phyloP scores from a whole-genome alignment of 169 alveolate genomes.

The Plasmodium coatneyi region DNA sequence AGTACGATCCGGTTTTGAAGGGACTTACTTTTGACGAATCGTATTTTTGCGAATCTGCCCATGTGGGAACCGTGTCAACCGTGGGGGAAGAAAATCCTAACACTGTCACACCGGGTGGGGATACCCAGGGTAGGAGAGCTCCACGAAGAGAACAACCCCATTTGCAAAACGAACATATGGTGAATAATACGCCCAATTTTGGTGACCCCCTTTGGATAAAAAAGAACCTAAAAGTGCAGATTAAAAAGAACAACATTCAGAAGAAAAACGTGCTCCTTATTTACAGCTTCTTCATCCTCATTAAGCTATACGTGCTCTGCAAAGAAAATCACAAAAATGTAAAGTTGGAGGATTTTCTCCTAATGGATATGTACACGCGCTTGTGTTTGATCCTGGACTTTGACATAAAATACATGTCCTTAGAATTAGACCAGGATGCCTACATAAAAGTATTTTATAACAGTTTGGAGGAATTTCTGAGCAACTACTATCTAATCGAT shows the following conservation, averaged over 20 bases:
- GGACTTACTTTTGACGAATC: slow-evolving; percentile 1
- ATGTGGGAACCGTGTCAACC: background rate
- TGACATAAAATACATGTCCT: slow-evolving; percentile 33
- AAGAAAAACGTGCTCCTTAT: slow-evolving; percentile 42
- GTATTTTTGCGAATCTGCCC: background rate
- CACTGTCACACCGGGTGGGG: background rate
- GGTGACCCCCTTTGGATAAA: slow-evolving; percentile 11
- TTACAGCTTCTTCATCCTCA: slow-evolving; percentile 44
- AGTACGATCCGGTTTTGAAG: background rate
- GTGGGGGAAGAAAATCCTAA: background rate
- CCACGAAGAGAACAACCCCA: background rate
- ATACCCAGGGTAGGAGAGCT: background rate
- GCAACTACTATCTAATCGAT: slow-evolving; percentile 17
- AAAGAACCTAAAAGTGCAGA: slow-evolving; percentile 1
- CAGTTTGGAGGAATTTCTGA: background rate
- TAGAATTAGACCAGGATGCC: slow-evolving; percentile 24
- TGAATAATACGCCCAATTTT: background rate
- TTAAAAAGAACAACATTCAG: slow-evolving; percentile 35
- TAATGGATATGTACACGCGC: slow-evolving; percentile 36
- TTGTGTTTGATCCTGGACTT: slow-evolving; percentile 44
- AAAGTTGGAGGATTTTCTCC: slow-evolving; percentile 50
- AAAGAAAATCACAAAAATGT: slow-evolving; percentile 53
- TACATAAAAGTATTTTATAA: slow-evolving; percentile 41
- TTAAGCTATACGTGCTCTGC: slow-evolving; percentile 32
- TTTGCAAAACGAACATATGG: background rate